Percentiles rank a stretch among this genome's conserved stretches.
phyloP scores from a whole-genome alignment of 352 stramenopile genomes.

The Globisporangium polare region DNA sequence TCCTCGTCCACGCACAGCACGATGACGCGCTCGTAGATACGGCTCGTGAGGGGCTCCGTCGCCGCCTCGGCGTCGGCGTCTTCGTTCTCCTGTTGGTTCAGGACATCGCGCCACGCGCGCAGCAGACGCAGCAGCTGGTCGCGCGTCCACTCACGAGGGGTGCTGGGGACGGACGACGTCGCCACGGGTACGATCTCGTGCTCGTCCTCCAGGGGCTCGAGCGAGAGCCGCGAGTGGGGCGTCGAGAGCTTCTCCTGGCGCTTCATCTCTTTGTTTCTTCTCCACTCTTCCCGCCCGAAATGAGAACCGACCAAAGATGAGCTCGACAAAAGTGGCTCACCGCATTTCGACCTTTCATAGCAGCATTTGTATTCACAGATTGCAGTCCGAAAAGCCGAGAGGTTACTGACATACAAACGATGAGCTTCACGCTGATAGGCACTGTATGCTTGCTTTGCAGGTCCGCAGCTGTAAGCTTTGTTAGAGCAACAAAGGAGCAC shows the following conservation, averaged over 20 bases:
- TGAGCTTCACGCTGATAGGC: too few species aligned
- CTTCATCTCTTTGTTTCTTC: neutral
- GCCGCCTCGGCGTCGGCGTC: neutral
- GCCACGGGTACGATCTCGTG: neutral
- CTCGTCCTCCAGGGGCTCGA: neutral
- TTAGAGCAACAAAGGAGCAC: too few species aligned
- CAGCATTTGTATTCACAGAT: too few species aligned
- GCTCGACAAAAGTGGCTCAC: too few species aligned
- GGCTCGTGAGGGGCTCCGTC: neutral
- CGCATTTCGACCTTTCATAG: too few species aligned
- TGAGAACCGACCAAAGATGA: too few species aligned
- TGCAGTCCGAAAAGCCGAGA: too few species aligned
- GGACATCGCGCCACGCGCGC: neutral
- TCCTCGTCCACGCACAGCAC: neutral
- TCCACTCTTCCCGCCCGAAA: neutral
- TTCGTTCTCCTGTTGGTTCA: neutral
- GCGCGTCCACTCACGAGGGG: neutral
- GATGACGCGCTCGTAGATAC: neutral
- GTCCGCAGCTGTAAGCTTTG: too few species aligned
- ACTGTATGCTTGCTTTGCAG: too few species aligned
- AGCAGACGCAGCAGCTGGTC: conserved; percentile 1
- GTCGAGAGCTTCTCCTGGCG: neutral
- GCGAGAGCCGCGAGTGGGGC: neutral
- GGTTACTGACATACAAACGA: too few species aligned
- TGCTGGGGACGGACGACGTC: neutral